Percentiles rank a stretch among this genome's conserved stretches.
Conservation (phyloP, 805 yeast species). For the Dipodascopsis uninucleata region DNA sequence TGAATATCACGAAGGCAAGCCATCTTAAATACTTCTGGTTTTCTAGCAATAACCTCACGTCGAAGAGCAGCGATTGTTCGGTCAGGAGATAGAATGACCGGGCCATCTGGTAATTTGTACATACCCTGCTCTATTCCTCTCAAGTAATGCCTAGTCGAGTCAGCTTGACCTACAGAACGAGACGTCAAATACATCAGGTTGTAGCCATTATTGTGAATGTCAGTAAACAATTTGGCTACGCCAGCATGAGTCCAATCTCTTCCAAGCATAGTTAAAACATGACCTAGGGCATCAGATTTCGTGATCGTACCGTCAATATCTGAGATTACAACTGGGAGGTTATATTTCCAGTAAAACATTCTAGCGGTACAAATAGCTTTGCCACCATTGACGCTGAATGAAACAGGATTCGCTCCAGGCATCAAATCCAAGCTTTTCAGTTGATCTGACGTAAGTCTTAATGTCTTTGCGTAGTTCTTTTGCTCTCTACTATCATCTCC, state of each 20-base stretch:
- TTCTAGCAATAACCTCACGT: conserved; percentile 87
- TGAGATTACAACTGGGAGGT: conserved; percentile 87
- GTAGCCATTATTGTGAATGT: conserved; percentile 82
- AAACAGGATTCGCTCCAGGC: conserved; percentile 73
- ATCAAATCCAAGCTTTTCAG: conserved; percentile 66
- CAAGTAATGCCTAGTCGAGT: conserved; percentile 79
- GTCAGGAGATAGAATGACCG: conserved; percentile 93
- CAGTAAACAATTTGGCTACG: conserved; percentile 87
- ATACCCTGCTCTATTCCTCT: conserved; percentile 70
- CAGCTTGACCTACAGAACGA: conserved; percentile 92
- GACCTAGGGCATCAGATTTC: conserved; percentile 95
- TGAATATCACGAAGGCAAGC: conserved; percentile 88
- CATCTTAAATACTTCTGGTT: conserved; percentile 98
- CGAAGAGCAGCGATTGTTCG: conserved; percentile 91
- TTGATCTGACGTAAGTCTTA: conserved; percentile 88
- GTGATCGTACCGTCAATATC: conserved; percentile 98
- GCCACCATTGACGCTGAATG: conserved; percentile 78
- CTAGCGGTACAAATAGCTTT: conserved; percentile 71
- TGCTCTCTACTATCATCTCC: conserved; percentile 27
- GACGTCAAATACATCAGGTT: conserved; percentile 92
- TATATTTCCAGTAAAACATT: conserved; percentile 76
- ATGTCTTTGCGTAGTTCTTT: conserved; percentile 66
- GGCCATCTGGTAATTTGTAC: conserved; percentile 74
- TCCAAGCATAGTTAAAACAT: conserved; percentile 87
- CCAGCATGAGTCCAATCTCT: conserved; percentile 98